These are phyloP conservation scores for Pseudoturritis turrita DNA, from an alignment of 345 rosid species.

Conservation along the genomic window DNA sequence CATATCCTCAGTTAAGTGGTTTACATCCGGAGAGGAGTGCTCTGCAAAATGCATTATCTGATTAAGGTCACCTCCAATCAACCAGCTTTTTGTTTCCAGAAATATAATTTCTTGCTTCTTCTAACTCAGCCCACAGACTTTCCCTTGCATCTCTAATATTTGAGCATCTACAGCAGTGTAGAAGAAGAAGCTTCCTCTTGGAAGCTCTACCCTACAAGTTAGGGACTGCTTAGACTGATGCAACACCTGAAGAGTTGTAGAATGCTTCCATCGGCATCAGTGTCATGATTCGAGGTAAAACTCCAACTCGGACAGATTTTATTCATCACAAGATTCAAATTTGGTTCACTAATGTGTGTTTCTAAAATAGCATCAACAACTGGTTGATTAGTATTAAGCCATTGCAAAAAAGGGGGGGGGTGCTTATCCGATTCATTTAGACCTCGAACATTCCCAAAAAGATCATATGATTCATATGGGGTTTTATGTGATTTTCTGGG, in stretches of 20 bases:
- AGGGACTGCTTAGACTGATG: neutral
- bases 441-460: too few species aligned
- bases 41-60: neutral
- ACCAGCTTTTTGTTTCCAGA: neutral
- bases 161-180: neutral
- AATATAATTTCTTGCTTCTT: too few species aligned
- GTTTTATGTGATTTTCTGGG: too few species aligned
- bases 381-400: too few species aligned
- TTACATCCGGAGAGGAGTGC: neutral
- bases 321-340: neutral
- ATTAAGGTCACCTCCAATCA: neutral
- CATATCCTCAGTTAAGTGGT: neutral
- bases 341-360: neutral
- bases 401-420: too few species aligned
- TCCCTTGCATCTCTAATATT: neutral
- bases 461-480: too few species aligned
- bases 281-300: neutral
- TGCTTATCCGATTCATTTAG: too few species aligned
- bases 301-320: neutral
- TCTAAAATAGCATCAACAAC: too few species aligned
- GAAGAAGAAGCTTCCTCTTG: too few species aligned
- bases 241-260: neutral
- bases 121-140: neutral
- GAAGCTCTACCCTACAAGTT: too few species aligned
- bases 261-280: neutral